A percentile compares a stretch with the other conserved stretches of the same genome.
Conservation (phyloP, 805 yeast genomes). For the Wickerhamomyces sydowiorum region DNA sequence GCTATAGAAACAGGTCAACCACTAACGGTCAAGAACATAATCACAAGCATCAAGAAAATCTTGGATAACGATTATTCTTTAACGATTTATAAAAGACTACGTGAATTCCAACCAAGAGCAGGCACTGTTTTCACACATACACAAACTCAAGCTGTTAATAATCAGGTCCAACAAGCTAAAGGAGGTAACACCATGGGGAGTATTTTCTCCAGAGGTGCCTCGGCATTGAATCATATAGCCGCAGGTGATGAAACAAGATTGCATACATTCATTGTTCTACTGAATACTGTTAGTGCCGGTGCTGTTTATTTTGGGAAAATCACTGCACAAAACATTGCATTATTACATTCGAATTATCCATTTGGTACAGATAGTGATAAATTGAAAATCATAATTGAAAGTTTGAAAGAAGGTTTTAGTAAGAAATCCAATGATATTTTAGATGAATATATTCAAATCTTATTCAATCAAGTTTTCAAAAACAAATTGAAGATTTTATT, state of each 20-base stretch:
- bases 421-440: conserved; percentile 26
- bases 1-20: conserved; percentile 68
- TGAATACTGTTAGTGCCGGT: conserved; percentile 69
- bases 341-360: conserved; percentile 30
- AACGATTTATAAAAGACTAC: conserved; percentile 43
- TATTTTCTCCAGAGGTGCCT: conserved; percentile 38
- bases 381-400: conserved; percentile 21
- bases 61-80: conserved; percentile 60
- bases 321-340: conserved; percentile 23
- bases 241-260: conserved; percentile 43
- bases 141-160: conserved; percentile 11
- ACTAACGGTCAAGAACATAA: conserved; percentile 45
- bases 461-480: conserved; percentile 43
- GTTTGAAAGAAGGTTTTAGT: conserved; percentile 18
- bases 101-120: conserved; percentile 36
- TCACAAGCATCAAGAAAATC: conserved; percentile 50
- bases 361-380: conserved; percentile 29
- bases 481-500: conserved; percentile 36
- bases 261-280: conserved; percentile 55
- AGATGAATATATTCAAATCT: conserved; percentile 34
- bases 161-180: conserved; percentile 6
- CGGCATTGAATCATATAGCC: conserved; percentile 33
- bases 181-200: conserved; percentile 18
- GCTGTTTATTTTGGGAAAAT: conserved; percentile 46
- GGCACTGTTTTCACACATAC: conserved; percentile 23